Evolutionary conservation across 2,329 filamentous ascomycete genomes (phyloP).

Genomic region (Ceratocystis cacaofunesta): DNA sequence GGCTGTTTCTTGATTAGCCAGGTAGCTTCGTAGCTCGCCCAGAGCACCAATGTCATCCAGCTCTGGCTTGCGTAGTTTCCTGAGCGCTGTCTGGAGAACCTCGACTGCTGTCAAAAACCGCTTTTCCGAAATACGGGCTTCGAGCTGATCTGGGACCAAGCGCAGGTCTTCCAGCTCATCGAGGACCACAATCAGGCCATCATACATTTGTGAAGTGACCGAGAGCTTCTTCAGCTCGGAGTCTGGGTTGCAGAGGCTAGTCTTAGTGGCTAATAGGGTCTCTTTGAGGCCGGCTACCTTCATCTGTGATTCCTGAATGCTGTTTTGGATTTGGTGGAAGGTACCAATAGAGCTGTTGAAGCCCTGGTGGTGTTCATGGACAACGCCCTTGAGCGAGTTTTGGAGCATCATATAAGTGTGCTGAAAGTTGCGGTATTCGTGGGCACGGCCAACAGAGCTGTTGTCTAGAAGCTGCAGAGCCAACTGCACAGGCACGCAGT

Average conservation of each 20-base stretch:
- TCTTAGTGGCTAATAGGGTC: slow-evolving; percentile 66
- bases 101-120: slow-evolving; percentile 86
- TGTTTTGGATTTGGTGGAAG: slow-evolving; percentile 95
- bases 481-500: slow-evolving; percentile 85
- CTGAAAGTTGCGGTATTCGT: slow-evolving; percentile 74
- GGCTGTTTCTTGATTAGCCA: slow-evolving; percentile 82
- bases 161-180: slow-evolving; percentile 78
- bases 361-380: slow-evolving; percentile 96
- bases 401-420: slow-evolving; percentile 79
- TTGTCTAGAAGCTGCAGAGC: slow-evolving; percentile 89
- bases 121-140: slow-evolving; percentile 92
- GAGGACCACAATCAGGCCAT: slow-evolving; percentile 72
- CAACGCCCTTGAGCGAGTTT: slow-evolving; percentile 79
- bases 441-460: slow-evolving; percentile 81
- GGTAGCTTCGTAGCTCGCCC: slow-evolving; percentile 70
- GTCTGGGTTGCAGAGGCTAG: slow-evolving; percentile 68
- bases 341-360: slow-evolving; percentile 99
- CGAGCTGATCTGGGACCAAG: slow-evolving; percentile 76
- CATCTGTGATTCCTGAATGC: slow-evolving; percentile 76
- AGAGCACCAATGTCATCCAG: slow-evolving; percentile 84
- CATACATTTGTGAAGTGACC: slow-evolving; percentile 74
- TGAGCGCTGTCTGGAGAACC: slow-evolving; percentile 72
- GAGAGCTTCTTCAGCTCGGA: slow-evolving; percentile 85
- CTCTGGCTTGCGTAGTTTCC: slow-evolving; percentile 71
- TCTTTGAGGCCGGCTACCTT: slow-evolving; percentile 71